Percentiles rank a stretch among this genome's conserved stretches.
These are phyloP conservation scores for Rhodotorula paludigena DNA, from an alignment of 768 basidiomycete genomes.

Conservation along the genomic window DNA sequence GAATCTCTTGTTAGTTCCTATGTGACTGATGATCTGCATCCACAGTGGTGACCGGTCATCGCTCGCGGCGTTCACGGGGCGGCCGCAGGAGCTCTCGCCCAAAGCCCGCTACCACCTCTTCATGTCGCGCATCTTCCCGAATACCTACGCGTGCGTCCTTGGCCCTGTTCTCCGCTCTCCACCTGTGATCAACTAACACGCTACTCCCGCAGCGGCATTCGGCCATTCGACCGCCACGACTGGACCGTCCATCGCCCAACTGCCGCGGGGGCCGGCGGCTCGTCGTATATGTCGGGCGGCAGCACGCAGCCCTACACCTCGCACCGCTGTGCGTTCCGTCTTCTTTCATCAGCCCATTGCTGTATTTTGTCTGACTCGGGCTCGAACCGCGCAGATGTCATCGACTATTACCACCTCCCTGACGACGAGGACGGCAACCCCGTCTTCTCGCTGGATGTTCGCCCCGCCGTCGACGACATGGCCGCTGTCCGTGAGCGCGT, in stretches of 20 bases:
- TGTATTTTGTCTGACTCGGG: too few relatives aligned
- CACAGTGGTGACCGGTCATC: conserved; percentile 63
- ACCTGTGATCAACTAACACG: not conserved
- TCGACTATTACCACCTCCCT: conserved; percentile 96
- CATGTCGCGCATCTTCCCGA: conserved; percentile 83
- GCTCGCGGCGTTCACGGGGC: conserved; percentile 77
- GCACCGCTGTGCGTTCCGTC: conserved; percentile 46
- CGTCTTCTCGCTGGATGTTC: conserved; percentile 89
- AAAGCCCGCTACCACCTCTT: conserved; percentile 84
- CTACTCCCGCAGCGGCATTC: conserved; percentile 61
- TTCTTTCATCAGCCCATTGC: conserved; percentile 44
- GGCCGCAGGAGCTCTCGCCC: conserved; percentile 87
- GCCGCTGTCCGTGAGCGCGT: conserved; percentile 71
- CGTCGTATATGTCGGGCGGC: conserved; percentile 31
- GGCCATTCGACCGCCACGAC: conserved; percentile 97
- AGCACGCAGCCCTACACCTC: conserved; percentile 22
- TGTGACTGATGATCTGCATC: not conserved
- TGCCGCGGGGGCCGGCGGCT: conserved; percentile 52
- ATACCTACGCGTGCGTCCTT: conserved; percentile 71
- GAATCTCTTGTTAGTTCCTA: not conserved
- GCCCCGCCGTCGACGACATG: conserved; percentile 84
- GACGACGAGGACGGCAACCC: conserved; percentile 84
- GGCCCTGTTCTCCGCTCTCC: not conserved
- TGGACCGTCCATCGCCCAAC: conserved; percentile 82
- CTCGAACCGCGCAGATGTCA: conserved; percentile 63